Evolutionary conservation across 2,329 filamentous ascomycete species (phyloP).

Genomic region (Aspergillus sp.): DNA sequence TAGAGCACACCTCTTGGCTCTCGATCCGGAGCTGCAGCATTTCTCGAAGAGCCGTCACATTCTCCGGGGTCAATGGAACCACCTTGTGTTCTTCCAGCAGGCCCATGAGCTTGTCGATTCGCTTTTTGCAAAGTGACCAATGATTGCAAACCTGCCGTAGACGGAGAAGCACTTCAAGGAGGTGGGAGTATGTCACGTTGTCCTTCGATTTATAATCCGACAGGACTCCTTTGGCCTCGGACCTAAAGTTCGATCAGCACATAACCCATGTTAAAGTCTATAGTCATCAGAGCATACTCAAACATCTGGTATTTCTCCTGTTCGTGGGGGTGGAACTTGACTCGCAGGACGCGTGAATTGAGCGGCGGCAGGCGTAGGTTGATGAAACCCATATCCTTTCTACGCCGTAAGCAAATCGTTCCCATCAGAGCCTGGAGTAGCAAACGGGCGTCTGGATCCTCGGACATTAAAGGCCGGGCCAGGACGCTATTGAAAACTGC

Average conservation of each 20-base stretch:
- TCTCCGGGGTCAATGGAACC: constrained; percentile 63
- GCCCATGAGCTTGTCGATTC: constrained; percentile 62
- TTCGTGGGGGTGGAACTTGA: constrained; percentile 65
- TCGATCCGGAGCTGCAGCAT: constrained; percentile 69
- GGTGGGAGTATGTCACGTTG: constrained; percentile 56
- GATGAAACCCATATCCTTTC: constrained; percentile 82
- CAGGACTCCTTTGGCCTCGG: constrained; percentile 65
- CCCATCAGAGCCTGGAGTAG: constrained; percentile 68
- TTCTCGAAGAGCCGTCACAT: constrained; percentile 61
- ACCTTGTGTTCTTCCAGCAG: constrained; percentile 59
- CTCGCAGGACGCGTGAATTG: constrained; percentile 65
- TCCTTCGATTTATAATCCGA: constrained; percentile 46
- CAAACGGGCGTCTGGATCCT: constrained; percentile 49
- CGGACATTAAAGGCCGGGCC: constrained; percentile 55
- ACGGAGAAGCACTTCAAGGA: constrained; percentile 73
- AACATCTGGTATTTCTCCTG: constrained; percentile 68
- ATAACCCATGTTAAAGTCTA: background rate
- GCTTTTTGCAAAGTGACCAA: constrained; percentile 70
- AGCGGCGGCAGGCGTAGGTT: constrained; percentile 70
- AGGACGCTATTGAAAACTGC: constrained; percentile 66
- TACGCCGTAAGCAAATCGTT: constrained; percentile 69
- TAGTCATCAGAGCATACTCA: constrained; percentile 39
- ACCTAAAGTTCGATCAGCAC: constrained; percentile 35
- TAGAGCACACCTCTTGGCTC: constrained; percentile 69
- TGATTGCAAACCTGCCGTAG: constrained; percentile 83